Evolutionary conservation across 108 stramenopile species (phyloP), one percentile per base, ranked within the genome.

Genomic region (Fragilariopsis cylindrus): DNA sequence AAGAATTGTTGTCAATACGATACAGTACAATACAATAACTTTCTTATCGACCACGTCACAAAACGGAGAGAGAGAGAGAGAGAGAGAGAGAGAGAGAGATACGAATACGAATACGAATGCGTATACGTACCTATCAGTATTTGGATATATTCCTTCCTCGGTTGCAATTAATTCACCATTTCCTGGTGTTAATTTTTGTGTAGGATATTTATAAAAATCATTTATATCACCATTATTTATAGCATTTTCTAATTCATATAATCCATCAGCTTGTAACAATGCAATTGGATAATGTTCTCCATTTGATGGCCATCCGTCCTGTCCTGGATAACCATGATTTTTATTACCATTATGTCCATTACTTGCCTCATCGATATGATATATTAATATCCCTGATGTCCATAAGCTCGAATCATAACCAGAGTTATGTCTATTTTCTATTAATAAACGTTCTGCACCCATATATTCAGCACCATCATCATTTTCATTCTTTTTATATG

Each of bases 171-270:
- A 19, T 19, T 60, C 57, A 12, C 62, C 74, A 54, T 70, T 62
- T 54, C 74, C 73, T 12, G 81, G 72, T 13, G 60, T 68, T 45
- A 84, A 52, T 4, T 16, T 69, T 21, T 50, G 70, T 2, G 71
- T 72, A 21, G 54, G 5, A 52, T 9, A 1, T 7, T 30, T 71
- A 64, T 57, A 82, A 49, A 88, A 80, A 69, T 90, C 89, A 4
- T 46, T 41, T 18, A 18, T 48, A 76, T 86, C 81, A 48, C 89
- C 89, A 2, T 50, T 21, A 56, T 88, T 86, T 2, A 46, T 12
- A 1, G 83, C 85, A 48, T 69, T 77, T 74, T 90, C 89, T 3
- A 88, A 69, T 63, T 90, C 76, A 71, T 84, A 90, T 48, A 57
- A 55, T 60, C 85, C 82, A 52, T 90, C 89, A 21, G 85, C 83